phyloP scores from a whole-genome alignment of 768 basidiomycete species.

The Pisolithus orientalis region DNA sequence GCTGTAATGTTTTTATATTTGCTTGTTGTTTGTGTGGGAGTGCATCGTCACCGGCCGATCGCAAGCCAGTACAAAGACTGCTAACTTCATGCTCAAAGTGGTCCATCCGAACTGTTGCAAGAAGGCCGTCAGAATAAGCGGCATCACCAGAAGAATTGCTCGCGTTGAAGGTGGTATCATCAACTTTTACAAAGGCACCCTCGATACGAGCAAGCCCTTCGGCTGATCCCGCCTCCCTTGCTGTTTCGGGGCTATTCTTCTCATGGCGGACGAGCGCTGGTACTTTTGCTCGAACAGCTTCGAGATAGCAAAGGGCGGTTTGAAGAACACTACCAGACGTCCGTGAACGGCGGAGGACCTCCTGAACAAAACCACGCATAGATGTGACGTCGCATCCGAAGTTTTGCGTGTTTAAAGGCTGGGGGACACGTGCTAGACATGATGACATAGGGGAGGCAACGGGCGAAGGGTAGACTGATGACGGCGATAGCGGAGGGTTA shows the following conservation, averaged over 20 bases:
- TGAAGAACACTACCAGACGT: constrained; percentile 82
- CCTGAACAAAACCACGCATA: constrained; percentile 77
- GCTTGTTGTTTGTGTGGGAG: constrained; percentile 8
- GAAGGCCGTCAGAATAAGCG: constrained; percentile 18
- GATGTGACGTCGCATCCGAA: constrained; percentile 40
- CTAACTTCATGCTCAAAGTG: constrained; percentile 20
- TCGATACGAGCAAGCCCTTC: constrained; percentile 38
- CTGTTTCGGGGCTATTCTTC: constrained; percentile 35
- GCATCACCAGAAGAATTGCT: constrained; percentile 3
- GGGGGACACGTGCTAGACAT: constrained; percentile 20
- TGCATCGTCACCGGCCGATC: constrained; percentile 7
- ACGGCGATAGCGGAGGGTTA: constrained; percentile 50
- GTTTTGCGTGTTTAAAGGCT: constrained; percentile 6
- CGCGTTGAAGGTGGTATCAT: constrained; percentile 30
- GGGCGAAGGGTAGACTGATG: constrained; percentile 33
- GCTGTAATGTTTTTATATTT: constrained; percentile 18
- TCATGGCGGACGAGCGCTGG: constrained; percentile 56
- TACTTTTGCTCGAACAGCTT: constrained; percentile 69
- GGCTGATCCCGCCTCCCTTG: constrained; percentile 36
- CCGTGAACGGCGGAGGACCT: constrained; percentile 80
- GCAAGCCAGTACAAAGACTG: constrained; percentile 11
- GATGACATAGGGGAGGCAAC: constrained; percentile 23
- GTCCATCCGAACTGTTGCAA: constrained; percentile 41
- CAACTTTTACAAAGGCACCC: constrained; percentile 32
- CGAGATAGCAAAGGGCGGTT: constrained; percentile 82